These are phyloP conservation scores for Acrocalymma vagum DNA, from an alignment of 2,329 filamentous ascomycete genomes.

Conservation along the genomic window DNA sequence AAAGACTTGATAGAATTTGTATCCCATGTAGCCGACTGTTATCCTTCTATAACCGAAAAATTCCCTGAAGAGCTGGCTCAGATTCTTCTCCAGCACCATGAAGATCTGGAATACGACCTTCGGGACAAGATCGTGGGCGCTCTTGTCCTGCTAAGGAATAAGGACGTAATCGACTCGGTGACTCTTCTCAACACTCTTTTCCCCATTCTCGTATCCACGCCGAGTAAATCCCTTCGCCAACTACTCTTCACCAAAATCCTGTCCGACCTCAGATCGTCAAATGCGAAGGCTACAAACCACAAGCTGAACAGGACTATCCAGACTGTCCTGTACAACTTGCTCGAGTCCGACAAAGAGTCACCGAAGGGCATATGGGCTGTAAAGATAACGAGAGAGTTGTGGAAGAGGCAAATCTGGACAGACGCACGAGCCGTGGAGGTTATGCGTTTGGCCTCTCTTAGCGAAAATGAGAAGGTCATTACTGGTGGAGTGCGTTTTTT, in stretches of 20 bases:
- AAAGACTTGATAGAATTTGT: slow-evolving; percentile 93
- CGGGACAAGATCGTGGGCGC: slow-evolving; percentile 95
- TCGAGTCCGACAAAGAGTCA: slow-evolving; percentile 84
- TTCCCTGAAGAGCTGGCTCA: slow-evolving; percentile 85
- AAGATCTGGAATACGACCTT: slow-evolving; percentile 81
- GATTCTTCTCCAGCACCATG: slow-evolving; percentile 84
- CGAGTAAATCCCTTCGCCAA: slow-evolving; percentile 85
- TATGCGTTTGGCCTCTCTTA: slow-evolving; percentile 92
- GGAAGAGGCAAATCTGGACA: slow-evolving; percentile 96
- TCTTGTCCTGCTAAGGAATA: slow-evolving; percentile 85
- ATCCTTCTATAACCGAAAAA: slow-evolving; percentile 77
- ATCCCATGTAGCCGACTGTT: slow-evolving; percentile 92
- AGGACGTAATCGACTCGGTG: slow-evolving; percentile 88
- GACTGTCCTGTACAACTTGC: slow-evolving; percentile 89
- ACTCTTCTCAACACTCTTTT: slow-evolving; percentile 88
- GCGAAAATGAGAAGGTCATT: slow-evolving; percentile 92
- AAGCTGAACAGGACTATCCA: slow-evolving; percentile 92
- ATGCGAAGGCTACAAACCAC: slow-evolving; percentile 89
- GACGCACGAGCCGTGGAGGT: slow-evolving; percentile 95
- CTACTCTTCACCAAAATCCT: slow-evolving; percentile 91
- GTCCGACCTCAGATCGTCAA: slow-evolving; percentile 86
- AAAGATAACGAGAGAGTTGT: slow-evolving; percentile 92
- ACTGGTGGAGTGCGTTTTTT: slow-evolving; percentile 91
- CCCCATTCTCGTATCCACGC: slow-evolving; percentile 89
- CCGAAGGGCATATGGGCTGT: slow-evolving; percentile 94